Evolutionary conservation across 164 flowering plant genomes (phyloP).

Genomic region (Macadamia integrifolia): DNA sequence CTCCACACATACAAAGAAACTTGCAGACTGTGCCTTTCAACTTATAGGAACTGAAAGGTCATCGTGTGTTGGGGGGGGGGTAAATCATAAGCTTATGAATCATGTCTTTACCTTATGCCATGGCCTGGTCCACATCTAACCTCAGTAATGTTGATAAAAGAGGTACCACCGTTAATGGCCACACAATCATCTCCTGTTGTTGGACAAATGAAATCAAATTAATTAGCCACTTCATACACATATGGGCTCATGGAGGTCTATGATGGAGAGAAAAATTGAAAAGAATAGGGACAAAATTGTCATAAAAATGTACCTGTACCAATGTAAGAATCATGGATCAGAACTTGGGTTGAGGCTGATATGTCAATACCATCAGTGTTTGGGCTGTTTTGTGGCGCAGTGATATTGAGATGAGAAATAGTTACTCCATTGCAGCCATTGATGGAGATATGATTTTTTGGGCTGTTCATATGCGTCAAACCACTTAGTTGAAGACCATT

Average conservation of each 20-base stretch:
- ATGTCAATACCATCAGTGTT: slow-evolving; percentile 37
- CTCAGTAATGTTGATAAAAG: slow-evolving; percentile 22
- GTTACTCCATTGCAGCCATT: background rate
- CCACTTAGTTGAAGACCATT: slow-evolving; percentile 16
- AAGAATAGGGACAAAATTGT: background rate
- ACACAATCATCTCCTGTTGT: slow-evolving; percentile 46
- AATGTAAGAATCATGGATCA: slow-evolving; percentile 9
- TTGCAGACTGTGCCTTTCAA: too few species aligned
- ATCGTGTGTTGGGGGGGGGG: too few species aligned
- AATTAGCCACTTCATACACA: background rate
- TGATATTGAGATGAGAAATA: slow-evolving; percentile 11
- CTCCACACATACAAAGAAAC: too few species aligned
- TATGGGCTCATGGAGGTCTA: background rate
- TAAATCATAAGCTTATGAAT: too few species aligned
- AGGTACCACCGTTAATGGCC: slow-evolving; percentile 27
- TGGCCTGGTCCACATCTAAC: slow-evolving; percentile 47
- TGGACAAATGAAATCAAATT: too few species aligned
- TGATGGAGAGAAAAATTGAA: background rate
- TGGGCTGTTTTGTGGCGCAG: background rate
- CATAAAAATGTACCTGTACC: slow-evolving; percentile 12
- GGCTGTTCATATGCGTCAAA: slow-evolving; percentile 14
- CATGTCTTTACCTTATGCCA: slow-evolving; percentile 41
- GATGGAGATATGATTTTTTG: slow-evolving; percentile 14
- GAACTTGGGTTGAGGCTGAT: slow-evolving; percentile 8
- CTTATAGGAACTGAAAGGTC: too few species aligned